Percentiles rank a stretch among this genome's conserved stretches.
These are phyloP conservation scores for Cryphonectria radicalis DNA, from an alignment of 2,329 filamentous ascomycete genomes.

Conservation along the genomic window DNA sequence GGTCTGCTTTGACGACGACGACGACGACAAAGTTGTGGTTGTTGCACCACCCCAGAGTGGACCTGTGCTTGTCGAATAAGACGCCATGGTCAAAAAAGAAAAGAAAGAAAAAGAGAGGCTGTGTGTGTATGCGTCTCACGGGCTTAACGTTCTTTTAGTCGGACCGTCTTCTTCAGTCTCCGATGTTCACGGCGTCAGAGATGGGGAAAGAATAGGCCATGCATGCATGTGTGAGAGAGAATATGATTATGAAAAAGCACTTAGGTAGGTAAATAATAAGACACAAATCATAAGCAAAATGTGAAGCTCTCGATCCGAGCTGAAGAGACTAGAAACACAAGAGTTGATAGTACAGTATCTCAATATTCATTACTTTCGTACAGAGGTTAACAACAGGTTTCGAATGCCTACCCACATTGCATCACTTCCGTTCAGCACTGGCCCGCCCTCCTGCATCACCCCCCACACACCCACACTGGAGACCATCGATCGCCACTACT, in stretches of 20 bases:
- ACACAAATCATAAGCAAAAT: neutral
- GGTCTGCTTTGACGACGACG: constrained; percentile 16
- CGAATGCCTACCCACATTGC: constrained; percentile 19
- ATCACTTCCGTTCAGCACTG: constrained; percentile 13
- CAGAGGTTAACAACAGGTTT: neutral
- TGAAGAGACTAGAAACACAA: neutral
- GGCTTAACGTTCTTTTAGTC: neutral
- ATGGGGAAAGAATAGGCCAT: neutral
- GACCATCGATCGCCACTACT: constrained; percentile 3
- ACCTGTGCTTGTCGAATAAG: constrained; percentile 19
- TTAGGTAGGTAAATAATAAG: neutral
- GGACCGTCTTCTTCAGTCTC: neutral
- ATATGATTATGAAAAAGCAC: neutral
- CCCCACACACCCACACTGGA: constrained; percentile 2
- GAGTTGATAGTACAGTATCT: neutral
- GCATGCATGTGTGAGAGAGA: neutral
- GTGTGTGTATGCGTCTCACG: too few species aligned
- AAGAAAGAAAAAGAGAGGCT: too few species aligned
- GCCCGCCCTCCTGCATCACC: neutral
- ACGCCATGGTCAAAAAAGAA: constrained; percentile 20
- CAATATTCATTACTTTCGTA: neutral
- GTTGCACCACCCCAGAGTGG: constrained; percentile 24
- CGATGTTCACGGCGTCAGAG: neutral
- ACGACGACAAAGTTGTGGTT: constrained; percentile 18
- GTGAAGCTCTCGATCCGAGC: neutral